Conservation (phyloP, 805 yeast species). For the Cyberlindnera maclurae region DNA sequence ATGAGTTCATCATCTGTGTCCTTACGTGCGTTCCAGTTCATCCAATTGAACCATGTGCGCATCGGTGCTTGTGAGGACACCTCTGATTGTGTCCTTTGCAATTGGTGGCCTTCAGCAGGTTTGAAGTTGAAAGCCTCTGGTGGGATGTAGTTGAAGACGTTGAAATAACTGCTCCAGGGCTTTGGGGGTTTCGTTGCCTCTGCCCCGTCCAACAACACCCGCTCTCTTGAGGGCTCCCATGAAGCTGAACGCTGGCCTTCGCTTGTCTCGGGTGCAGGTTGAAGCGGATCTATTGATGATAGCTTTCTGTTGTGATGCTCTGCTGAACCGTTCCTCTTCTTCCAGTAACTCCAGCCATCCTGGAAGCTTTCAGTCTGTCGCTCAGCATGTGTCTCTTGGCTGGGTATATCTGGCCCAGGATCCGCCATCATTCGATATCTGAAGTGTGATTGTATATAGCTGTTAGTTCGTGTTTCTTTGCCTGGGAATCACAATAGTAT, state of each 20-base stretch:
- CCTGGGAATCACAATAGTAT: not conserved
- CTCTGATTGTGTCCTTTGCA: slow-evolving; percentile 1
- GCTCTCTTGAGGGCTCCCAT: not conserved
- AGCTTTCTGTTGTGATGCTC: slow-evolving; percentile 10
- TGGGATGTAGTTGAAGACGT: slow-evolving; percentile 8
- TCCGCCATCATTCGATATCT: too few relatives aligned
- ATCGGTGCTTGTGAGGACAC: slow-evolving; percentile 2
- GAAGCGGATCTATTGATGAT: slow-evolving; percentile 14
- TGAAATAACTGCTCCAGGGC: slow-evolving; percentile 6
- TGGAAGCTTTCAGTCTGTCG: slow-evolving; percentile 4
- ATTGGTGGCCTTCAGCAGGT: not conserved
- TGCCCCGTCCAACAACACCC: not conserved
- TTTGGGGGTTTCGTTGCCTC: not conserved
- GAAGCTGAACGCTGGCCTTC: not conserved
- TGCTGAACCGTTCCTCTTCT: slow-evolving; percentile 19
- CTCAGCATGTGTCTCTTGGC: not conserved
- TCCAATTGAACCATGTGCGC: slow-evolving; percentile 17
- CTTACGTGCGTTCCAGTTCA: slow-evolving; percentile 2
- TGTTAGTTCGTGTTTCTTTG: too few relatives aligned
- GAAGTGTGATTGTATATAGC: not conserved
- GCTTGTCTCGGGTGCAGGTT: slow-evolving; percentile 1
- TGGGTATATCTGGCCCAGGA: too few relatives aligned
- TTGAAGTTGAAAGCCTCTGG: slow-evolving; percentile 1
- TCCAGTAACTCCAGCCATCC: slow-evolving; percentile 21
- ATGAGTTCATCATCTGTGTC: slow-evolving; percentile 6